Conservation (phyloP, 2,329 filamentous ascomycete genomes). For the Alternaria burnsii region DNA sequence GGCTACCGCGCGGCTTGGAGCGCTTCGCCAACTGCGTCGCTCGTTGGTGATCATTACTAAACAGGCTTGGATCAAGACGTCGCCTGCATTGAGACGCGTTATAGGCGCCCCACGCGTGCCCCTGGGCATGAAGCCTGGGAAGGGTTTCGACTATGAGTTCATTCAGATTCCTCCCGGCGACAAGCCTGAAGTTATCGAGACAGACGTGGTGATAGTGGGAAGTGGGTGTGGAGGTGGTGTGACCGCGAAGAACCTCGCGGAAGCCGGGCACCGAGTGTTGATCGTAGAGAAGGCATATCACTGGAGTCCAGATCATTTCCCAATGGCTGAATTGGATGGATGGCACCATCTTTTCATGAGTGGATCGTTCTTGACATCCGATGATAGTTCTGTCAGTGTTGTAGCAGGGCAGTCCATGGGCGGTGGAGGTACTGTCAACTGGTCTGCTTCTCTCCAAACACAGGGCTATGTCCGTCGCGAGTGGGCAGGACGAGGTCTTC, state of each 20-base stretch:
- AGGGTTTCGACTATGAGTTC: slow-evolving; percentile 67
- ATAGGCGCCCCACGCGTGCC: slow-evolving; percentile 68
- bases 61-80: slow-evolving; percentile 64
- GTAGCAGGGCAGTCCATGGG: slow-evolving; percentile 79
- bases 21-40: slow-evolving; percentile 65
- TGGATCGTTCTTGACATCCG: slow-evolving; percentile 65
- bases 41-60: slow-evolving; percentile 64
- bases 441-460: slow-evolving; percentile 73
- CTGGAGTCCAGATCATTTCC: slow-evolving; percentile 74
- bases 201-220: slow-evolving; percentile 85
- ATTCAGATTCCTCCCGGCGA: slow-evolving; percentile 66
- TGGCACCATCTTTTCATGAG: slow-evolving; percentile 74
- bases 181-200: slow-evolving; percentile 69
- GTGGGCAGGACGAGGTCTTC: slow-evolving; percentile 76
- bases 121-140: slow-evolving; percentile 61
- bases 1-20: slow-evolving; percentile 64
- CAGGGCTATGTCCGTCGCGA: slow-evolving; percentile 80
- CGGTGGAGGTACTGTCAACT: slow-evolving; percentile 88
- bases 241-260: slow-evolving; percentile 79
- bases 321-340: slow-evolving; percentile 73
- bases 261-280: slow-evolving; percentile 77
- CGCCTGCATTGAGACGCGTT: slow-evolving; percentile 63
- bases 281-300: slow-evolving; percentile 86
- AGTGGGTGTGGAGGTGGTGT: slow-evolving; percentile 88
- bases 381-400: slow-evolving; percentile 63